Evolutionary conservation across 148 eudicot species (phyloP).

Genomic region (Gaultheria prostrata): DNA sequence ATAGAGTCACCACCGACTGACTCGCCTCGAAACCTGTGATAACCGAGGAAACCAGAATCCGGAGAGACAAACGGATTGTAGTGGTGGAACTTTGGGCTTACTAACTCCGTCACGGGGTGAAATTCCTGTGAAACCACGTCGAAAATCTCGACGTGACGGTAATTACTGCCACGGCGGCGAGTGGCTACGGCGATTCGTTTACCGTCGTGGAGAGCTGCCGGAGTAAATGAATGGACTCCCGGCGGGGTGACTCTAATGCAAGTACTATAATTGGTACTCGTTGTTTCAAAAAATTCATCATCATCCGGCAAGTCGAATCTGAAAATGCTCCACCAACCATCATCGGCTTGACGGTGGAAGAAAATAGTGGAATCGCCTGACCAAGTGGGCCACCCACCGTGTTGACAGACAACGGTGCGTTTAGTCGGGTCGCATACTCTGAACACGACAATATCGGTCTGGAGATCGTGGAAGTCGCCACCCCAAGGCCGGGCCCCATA

Average conservation of each 20-base stretch:
- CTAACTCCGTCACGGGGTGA: conserved; percentile 39
- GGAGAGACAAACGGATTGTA: conserved; percentile 83
- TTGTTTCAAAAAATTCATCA: neutral
- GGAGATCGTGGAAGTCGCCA: conserved; percentile 61
- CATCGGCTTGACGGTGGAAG: conserved; percentile 71
- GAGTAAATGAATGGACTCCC: conserved; percentile 77
- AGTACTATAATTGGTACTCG: neutral
- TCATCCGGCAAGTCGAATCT: conserved; percentile 29
- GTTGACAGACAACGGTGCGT: conserved; percentile 42
- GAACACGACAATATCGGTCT: conserved; percentile 63
- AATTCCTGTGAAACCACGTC: conserved; percentile 41
- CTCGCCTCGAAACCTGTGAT: conserved; percentile 70
- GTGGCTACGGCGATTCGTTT: conserved; percentile 59
- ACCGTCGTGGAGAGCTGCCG: conserved; percentile 48
- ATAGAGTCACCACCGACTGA: conserved; percentile 19
- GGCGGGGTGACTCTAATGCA: conserved; percentile 58
- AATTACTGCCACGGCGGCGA: conserved; percentile 36
- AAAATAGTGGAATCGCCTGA: conserved; percentile 51
- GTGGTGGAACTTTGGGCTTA: conserved; percentile 63
- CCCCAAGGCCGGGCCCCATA: conserved; percentile 59
- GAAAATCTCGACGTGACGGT: conserved; percentile 72
- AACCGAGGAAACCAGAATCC: conserved; percentile 50
- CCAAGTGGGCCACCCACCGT: conserved; percentile 92
- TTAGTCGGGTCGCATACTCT: conserved; percentile 35
- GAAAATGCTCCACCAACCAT: conserved; percentile 94